Evolutionary conservation across 1,284 basidiomycete species (phyloP).

Genomic region (Kalmanozyma brasiliensis): DNA sequence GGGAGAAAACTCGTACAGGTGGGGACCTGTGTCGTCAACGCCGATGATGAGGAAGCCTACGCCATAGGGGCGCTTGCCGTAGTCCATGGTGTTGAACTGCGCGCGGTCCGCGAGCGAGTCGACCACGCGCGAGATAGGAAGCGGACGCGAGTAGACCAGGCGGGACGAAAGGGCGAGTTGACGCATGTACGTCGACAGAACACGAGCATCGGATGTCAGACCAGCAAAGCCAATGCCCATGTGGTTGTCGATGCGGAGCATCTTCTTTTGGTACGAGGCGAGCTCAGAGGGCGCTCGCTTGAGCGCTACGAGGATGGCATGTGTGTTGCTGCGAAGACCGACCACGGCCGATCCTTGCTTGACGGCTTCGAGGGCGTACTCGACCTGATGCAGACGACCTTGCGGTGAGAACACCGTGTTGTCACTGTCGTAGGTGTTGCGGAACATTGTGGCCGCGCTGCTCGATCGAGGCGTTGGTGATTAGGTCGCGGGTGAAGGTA

Average conservation of each 20-base stretch:
- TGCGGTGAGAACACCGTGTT: conserved; percentile 68
- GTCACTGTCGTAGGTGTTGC: conserved; percentile 67
- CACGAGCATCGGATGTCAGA: conserved; percentile 95
- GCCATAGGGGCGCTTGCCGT: conserved; percentile 95
- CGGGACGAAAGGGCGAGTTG: conserved; percentile 95
- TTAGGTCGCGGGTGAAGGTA: too few relatives aligned
- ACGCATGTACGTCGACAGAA: conserved; percentile 90
- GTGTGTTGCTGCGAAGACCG: conserved; percentile 92
- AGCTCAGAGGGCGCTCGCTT: conserved; percentile 99
- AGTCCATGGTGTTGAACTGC: conserved; percentile 98
- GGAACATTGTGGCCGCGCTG: conserved; percentile 58
- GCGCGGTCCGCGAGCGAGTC: conserved; percentile 97
- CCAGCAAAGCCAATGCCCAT: conserved; percentile 98
- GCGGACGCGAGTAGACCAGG: conserved; percentile 93
- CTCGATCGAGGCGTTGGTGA: too few relatives aligned
- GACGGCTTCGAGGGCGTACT: conserved; percentile 98
- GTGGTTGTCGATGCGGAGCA: conserved; percentile 99
- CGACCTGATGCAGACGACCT: conserved; percentile 83
- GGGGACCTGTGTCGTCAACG: conserved; percentile 91
- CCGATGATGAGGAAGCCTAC: conserved; percentile 98
- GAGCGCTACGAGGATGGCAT: conserved; percentile 89
- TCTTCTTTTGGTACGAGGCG: conserved; percentile 98
- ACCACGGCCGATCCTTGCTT: conserved; percentile 99
- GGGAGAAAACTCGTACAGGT: conserved; percentile 97
- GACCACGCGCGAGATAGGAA: conserved; percentile 92